Conservation (phyloP, 2,329 filamentous ascomycete species). For the Samsoniella hepiali region DNA sequence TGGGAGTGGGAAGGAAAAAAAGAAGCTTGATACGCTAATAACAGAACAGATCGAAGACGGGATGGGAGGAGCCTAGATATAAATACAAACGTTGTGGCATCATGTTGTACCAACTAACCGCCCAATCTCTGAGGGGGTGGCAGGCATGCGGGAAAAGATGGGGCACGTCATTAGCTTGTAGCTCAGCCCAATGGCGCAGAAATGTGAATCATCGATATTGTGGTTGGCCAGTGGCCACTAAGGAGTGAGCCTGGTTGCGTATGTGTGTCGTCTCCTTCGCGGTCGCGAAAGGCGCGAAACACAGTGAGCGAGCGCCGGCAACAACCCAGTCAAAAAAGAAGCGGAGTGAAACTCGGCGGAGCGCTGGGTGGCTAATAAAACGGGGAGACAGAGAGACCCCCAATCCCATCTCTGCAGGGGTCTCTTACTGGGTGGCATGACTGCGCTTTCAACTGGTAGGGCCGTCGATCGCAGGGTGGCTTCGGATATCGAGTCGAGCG, state of each 20-base stretch:
- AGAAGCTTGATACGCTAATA: not conserved
- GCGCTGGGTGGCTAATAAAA: not conserved
- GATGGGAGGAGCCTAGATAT: slow-evolving; percentile 7
- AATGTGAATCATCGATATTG: not conserved
- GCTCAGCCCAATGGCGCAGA: slow-evolving; percentile 3
- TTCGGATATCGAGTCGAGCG: slow-evolving; percentile 12
- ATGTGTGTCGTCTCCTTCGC: not conserved
- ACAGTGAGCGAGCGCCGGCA: slow-evolving; percentile 1
- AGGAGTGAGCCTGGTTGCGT: not conserved
- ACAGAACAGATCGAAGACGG: not conserved
- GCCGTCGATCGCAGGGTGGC: slow-evolving; percentile 13
- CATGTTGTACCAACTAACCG: slow-evolving; percentile 7
- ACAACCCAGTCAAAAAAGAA: not conserved
- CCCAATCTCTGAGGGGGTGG: slow-evolving; percentile 4
- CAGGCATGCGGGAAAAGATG: slow-evolving; percentile 12
- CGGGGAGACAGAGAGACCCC: no score
- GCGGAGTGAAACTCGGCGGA: not conserved
- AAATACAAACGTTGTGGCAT: slow-evolving; percentile 8
- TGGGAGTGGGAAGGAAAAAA: not conserved
- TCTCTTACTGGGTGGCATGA: not conserved
- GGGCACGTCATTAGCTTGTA: not conserved
- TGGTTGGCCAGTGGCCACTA: slow-evolving; percentile 2
- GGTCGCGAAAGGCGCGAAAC: slow-evolving; percentile 10
- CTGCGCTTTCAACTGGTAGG: not conserved
- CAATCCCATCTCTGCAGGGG: not conserved